Percentiles rank a stretch among this genome's conserved stretches.
phyloP scores from a whole-genome alignment of 768 basidiomycete species.

The Termitomyces sp. region DNA sequence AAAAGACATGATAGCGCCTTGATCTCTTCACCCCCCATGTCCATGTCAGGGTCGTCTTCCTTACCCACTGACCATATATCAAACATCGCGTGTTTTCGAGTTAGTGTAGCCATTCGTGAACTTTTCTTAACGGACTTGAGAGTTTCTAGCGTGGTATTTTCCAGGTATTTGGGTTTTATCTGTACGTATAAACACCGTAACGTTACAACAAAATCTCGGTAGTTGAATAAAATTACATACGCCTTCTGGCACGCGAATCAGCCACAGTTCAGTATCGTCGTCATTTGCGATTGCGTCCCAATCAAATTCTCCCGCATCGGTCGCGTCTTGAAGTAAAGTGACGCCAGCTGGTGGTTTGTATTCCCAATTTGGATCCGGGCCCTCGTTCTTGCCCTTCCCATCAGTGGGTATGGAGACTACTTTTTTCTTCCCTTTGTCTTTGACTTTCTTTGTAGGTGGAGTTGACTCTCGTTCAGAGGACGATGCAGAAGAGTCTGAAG shows the following conservation, averaged over 20 bases:
- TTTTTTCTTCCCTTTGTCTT: slow-evolving; percentile 13
- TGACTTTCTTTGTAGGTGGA: neutral
- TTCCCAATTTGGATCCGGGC: slow-evolving; percentile 51
- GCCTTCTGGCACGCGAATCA: slow-evolving; percentile 64
- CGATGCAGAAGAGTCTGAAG: slow-evolving; percentile 13
- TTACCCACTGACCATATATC: slow-evolving; percentile 66
- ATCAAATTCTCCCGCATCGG: slow-evolving; percentile 56
- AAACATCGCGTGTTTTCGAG: slow-evolving; percentile 51
- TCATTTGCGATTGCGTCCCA: slow-evolving; percentile 59
- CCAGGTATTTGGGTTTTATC: slow-evolving; percentile 66
- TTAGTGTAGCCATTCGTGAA: slow-evolving; percentile 44
- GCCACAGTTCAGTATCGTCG: slow-evolving; percentile 66
- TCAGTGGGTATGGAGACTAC: slow-evolving; percentile 3
- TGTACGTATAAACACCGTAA: slow-evolving; percentile 20
- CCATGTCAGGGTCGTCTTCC: slow-evolving; percentile 29
- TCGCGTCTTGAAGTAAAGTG: slow-evolving; percentile 41
- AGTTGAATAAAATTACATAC: slow-evolving; percentile 37
- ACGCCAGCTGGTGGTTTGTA: slow-evolving; percentile 57
- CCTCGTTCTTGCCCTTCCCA: slow-evolving; percentile 46
- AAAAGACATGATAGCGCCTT: slow-evolving; percentile 58
- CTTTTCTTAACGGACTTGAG: slow-evolving; percentile 36
- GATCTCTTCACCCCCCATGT: slow-evolving; percentile 60
- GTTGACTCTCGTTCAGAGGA: slow-evolving; percentile 9
- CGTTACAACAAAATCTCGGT: neutral
- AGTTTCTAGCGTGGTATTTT: slow-evolving; percentile 42